Percentiles rank a stretch among this genome's conserved stretches.
Evolutionary conservation across 441 rosid genomes (phyloP).

Genomic region (Erodium moschatum): DNA sequence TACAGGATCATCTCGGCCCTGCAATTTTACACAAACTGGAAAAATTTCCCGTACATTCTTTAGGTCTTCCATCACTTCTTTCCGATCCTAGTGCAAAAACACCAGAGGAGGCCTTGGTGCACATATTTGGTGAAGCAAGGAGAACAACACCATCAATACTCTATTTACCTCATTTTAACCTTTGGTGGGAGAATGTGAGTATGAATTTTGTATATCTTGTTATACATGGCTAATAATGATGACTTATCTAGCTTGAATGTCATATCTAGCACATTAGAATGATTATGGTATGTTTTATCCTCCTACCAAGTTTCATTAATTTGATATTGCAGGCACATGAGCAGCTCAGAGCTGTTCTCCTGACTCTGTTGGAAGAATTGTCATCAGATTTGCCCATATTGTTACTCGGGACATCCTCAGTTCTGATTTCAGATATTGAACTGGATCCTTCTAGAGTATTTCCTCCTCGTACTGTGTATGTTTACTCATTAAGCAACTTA

Average conservation of each 20-base stretch:
- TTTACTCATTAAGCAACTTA: constrained; percentile 18
- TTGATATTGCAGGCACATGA: constrained; percentile 77
- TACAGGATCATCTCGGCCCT: constrained; percentile 99
- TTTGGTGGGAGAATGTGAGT: constrained; percentile 99
- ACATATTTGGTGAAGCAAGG: constrained; percentile 97
- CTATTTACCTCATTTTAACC: constrained; percentile 79
- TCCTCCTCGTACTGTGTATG: constrained; percentile 72
- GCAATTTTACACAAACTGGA: constrained; percentile 93
- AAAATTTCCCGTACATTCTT: constrained; percentile 92
- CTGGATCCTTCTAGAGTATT: constrained; percentile 47
- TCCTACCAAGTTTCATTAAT: constrained; percentile 17
- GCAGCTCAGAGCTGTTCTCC: constrained; percentile 84
- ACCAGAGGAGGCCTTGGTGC: constrained; percentile 98
- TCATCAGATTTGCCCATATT: constrained; percentile 81
- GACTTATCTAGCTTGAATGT: background rate
- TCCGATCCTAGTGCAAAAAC: constrained; percentile 99
- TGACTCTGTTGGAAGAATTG: constrained; percentile 83
- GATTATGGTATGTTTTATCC: constrained; percentile 5
- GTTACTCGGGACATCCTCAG: constrained; percentile 71
- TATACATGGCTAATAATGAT: constrained; percentile 4
- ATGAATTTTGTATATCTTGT: constrained; percentile 13
- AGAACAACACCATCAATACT: constrained; percentile 93
- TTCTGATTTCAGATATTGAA: constrained; percentile 42
- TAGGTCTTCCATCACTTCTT: constrained; percentile 96
- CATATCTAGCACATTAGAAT: constrained; percentile 14